A percentile compares a stretch with the other conserved stretches of the same genome.
Evolutionary conservation across 805 yeast genomes (phyloP).

Genomic region (Metschnikowia borealis): DNA sequence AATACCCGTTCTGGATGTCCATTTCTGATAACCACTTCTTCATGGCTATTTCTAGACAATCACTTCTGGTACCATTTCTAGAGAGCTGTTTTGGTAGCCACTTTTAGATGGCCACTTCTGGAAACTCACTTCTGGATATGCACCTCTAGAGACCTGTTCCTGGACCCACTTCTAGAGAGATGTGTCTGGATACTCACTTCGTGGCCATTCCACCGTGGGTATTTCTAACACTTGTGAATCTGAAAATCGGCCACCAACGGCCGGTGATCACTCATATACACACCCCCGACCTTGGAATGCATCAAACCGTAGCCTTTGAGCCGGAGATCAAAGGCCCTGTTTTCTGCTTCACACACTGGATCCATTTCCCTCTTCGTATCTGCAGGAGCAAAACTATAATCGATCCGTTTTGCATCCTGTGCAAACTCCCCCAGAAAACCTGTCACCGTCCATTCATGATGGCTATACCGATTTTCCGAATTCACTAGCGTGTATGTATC

Average conservation of each 20-base stretch:
- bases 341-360: slow-evolving; percentile 13
- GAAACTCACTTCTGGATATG: no score
- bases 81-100: no score
- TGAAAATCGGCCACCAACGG: slow-evolving; percentile 31
- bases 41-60: no score
- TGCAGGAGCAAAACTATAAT: slow-evolving; percentile 29
- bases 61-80: no score
- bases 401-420: slow-evolving; percentile 29
- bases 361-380: slow-evolving; percentile 17
- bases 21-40: no score
- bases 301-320: slow-evolving; percentile 27
- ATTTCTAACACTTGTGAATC: slow-evolving; percentile 1
- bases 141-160: no score
- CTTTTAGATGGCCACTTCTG: no score
- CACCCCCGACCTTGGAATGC: slow-evolving; percentile 32
- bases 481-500: slow-evolving; percentile 22
- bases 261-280: slow-evolving; percentile 35
- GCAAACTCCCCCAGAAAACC: slow-evolving; percentile 29
- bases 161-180: no score
- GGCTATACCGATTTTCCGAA: slow-evolving; percentile 26
- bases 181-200: no score
- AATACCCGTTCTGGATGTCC: no score
- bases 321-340: slow-evolving; percentile 15
- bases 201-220: no score
- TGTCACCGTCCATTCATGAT: slow-evolving; percentile 28